Evolutionary conservation across 148 eudicot genomes (phyloP).

Genomic region (Rhododendron vialii): DNA sequence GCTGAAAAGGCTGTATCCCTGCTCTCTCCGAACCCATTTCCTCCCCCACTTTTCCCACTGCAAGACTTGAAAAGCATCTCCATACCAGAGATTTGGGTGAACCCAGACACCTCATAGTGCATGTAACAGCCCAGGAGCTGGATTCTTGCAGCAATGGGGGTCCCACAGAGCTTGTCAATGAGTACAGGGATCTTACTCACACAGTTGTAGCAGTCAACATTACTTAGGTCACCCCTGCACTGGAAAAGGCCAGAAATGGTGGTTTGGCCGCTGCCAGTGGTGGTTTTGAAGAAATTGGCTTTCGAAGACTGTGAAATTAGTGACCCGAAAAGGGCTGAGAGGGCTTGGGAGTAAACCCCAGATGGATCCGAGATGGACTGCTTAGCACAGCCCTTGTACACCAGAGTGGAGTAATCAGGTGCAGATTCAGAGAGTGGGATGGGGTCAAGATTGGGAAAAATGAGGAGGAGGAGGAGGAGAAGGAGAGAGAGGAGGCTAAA

Average conservation of each 20-base stretch:
- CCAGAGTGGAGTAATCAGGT: slow-evolving; percentile 51
- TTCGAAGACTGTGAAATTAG: slow-evolving; percentile 68
- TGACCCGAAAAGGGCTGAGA: slow-evolving; percentile 52
- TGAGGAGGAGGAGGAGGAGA: slow-evolving; percentile 6
- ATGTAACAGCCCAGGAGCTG: slow-evolving; percentile 85
- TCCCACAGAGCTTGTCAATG: slow-evolving; percentile 72
- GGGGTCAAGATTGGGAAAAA: slow-evolving; percentile 14
- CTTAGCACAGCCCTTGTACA: slow-evolving; percentile 93
- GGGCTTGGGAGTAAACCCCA: slow-evolving; percentile 62
- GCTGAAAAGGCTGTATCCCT: slow-evolving; percentile 66
- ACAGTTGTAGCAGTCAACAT: slow-evolving; percentile 68
- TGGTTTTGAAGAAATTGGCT: slow-evolving; percentile 63
- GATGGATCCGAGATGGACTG: slow-evolving; percentile 79
- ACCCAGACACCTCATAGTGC: slow-evolving; percentile 72
- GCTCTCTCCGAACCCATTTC: slow-evolving; percentile 62
- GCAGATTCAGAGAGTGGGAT: slow-evolving; percentile 31
- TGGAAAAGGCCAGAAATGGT: slow-evolving; percentile 71
- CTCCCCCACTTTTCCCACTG: slow-evolving; percentile 38
- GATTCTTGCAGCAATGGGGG: slow-evolving; percentile 58
- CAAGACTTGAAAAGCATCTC: slow-evolving; percentile 68
- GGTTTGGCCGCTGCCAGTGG: slow-evolving; percentile 56
- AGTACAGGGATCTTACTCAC: slow-evolving; percentile 58
- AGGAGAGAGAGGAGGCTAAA: slow-evolving; percentile 9
- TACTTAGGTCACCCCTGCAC: slow-evolving; percentile 78
- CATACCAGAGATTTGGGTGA: slow-evolving; percentile 73